These are phyloP conservation scores for Anthoceros angustus DNA, from an alignment of 225 moss, liverwort and hornwort species.

Conservation along the genomic window DNA sequence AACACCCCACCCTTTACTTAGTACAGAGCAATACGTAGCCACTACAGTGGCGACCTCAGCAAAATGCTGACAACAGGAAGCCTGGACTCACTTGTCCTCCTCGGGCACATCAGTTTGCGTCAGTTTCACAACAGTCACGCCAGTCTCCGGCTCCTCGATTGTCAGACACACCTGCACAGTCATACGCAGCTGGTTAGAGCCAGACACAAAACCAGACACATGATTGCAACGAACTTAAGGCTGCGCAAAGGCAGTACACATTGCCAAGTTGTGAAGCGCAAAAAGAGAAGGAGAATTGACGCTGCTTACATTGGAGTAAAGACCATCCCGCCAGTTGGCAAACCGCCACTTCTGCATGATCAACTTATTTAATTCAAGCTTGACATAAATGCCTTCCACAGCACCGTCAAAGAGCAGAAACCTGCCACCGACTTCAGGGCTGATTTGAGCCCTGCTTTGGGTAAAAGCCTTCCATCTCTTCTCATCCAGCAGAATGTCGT, in stretches of 20 bases:
- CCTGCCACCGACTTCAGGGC: constrained; percentile 64
- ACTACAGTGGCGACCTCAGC: background rate
- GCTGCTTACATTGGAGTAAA: constrained; percentile 62
- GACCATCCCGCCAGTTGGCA: constrained; percentile 72
- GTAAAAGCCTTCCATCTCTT: constrained; percentile 94
- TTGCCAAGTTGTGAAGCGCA: background rate
- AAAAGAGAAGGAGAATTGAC: background rate
- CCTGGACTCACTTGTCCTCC: constrained; percentile 62
- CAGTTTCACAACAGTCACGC: constrained; percentile 72
- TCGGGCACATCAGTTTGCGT: constrained; percentile 85
- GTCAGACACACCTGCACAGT: constrained; percentile 53
- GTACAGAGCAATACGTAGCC: background rate
- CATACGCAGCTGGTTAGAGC: background rate
- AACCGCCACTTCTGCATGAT: constrained; percentile 96
- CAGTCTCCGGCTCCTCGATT: constrained; percentile 80
- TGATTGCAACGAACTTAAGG: background rate
- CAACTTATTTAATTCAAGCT: constrained; percentile 78
- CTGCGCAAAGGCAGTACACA: background rate
- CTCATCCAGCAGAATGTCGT: constrained; percentile 61
- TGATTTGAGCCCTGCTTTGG: constrained; percentile 62
- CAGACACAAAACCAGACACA: background rate
- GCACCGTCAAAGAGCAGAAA: constrained; percentile 92
- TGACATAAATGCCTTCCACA: constrained; percentile 58
- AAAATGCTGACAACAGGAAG: background rate
- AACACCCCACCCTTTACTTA: background rate